Evolutionary conservation across 73 alveolate species (phyloP).

Genomic region (Paramecium caudatum): DNA sequence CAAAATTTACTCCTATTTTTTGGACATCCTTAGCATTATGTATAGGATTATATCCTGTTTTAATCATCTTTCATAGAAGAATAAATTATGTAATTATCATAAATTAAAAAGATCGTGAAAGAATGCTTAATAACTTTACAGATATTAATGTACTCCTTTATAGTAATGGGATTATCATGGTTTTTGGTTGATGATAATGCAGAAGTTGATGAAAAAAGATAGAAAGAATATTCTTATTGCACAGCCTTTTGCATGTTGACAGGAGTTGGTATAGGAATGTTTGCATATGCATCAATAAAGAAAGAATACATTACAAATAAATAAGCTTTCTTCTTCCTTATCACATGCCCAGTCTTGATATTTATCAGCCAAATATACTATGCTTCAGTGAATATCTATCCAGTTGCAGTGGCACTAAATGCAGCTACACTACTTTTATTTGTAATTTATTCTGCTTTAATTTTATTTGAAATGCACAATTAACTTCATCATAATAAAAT

Average conservation of each 20-base stretch:
- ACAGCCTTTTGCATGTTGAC: not conserved
- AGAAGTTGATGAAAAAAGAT: not conserved
- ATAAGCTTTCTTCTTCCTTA: not conserved
- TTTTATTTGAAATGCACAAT: not conserved
- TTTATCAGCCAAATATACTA: not conserved
- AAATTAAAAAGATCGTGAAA: not conserved
- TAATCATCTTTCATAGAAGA: constrained; percentile 24
- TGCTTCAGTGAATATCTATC: not conserved
- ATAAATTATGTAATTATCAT: not conserved
- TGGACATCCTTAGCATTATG: constrained; percentile 5
- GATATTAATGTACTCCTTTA: not conserved
- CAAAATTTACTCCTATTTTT: constrained; percentile 31
- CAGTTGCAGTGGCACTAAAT: not conserved
- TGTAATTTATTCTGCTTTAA: not conserved
- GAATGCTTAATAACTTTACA: not conserved
- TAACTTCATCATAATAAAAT: not conserved
- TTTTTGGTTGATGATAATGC: not conserved
- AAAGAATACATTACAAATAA: constrained; percentile 7
- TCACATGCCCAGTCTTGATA: not conserved
- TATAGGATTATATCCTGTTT: not conserved
- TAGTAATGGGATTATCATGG: not conserved
- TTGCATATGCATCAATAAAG: not conserved
- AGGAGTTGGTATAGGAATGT: not conserved
- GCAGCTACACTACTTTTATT: not conserved
- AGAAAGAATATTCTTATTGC: not conserved